Base-by-base conservation (phyloP, 73 alveolate genomes). In the Paramecium octaurelia region DNA sequence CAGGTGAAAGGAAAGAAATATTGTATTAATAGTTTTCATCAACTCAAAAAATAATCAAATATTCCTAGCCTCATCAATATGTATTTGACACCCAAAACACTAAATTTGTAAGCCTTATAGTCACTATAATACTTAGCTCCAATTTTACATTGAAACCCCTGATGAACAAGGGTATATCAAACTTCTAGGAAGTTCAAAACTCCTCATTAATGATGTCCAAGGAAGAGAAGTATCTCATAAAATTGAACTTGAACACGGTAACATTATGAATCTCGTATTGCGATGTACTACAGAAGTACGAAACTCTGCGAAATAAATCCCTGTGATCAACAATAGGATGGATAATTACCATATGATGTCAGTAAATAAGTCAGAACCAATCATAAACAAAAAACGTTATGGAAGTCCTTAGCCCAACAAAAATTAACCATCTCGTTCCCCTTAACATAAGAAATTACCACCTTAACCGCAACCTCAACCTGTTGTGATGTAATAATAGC, bases 1-100 rank as follows among this genome's bases (percentile, higher is more conserved):
- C 69, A 64, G 84, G 87, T 73, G 87, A 73, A 20, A 73, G 31
- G 21, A 73, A 38, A 73, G 87, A 73, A 73, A 43, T 73, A 34
- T 36, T 73, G 57, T 35, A 34, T 29, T 20, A 29, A 29, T 38
- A 73, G 46, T 73, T 40, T 11, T n/a, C 54, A 36, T 35, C 58
- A 36, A 73, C 60, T 21, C 29, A 34, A 73, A 73, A 73, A 73
- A 34, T 73, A n/a, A 73, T 73, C 59, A 73, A 73, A 73, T 73
- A 35, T 38, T 29, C 40, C 11, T 29, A 21, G 57, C 87, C 87
- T 29, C 40, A 20, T 20, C 12, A 34, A 21, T 36, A 36, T 40
- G 46, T 43, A 2, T 73, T 73, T 73, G 87, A 73, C 16, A 23
- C 8, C 38, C 34, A 73, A 43, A 40, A 73, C 31, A 73, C 38